phyloP scores from a whole-genome alignment of 2,329 filamentous ascomycete genomes.

The Biscogniauxia sp. region DNA sequence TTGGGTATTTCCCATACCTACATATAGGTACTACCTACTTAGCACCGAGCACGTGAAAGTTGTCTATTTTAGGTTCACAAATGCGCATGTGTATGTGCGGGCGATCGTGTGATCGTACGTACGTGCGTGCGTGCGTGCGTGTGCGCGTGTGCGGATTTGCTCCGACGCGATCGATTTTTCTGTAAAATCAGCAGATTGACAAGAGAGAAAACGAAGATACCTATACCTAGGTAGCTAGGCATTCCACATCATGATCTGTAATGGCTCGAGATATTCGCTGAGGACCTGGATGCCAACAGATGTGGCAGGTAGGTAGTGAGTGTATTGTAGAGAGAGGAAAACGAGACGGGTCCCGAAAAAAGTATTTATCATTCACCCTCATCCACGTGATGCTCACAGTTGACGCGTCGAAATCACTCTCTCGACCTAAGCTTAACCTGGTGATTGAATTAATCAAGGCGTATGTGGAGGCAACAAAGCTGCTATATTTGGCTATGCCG shows the following conservation, averaged over 20 bases:
- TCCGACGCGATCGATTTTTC: neutral
- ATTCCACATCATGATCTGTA: no score
- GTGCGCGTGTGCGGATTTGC: neutral
- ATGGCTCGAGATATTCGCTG: no score
- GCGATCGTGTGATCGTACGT: neutral
- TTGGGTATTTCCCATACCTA: no score
- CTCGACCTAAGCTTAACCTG: neutral
- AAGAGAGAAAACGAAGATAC: no score
- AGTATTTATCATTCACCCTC: conserved; percentile 3
- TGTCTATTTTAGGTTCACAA: neutral
- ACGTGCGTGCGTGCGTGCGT: neutral
- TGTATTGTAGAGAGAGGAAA: no score
- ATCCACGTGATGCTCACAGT: conserved; percentile 11
- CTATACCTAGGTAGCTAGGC: no score
- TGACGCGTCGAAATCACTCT: conserved; percentile 15
- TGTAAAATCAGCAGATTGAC: no score
- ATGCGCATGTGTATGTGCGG: no score
- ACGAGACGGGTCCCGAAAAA: neutral
- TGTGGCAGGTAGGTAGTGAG: no score
- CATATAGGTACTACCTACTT: neutral
- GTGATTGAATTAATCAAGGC: conserved; percentile 5
- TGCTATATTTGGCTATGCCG: conserved; percentile 20
- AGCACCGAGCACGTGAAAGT: neutral
- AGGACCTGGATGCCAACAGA: no score
- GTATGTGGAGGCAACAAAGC: conserved; percentile 4